Evolutionary conservation across 1,284 basidiomycete genomes (phyloP), one percentile per base, ranked within the genome.

Genomic region (Apiotrichum mycotoxinovorans): DNA sequence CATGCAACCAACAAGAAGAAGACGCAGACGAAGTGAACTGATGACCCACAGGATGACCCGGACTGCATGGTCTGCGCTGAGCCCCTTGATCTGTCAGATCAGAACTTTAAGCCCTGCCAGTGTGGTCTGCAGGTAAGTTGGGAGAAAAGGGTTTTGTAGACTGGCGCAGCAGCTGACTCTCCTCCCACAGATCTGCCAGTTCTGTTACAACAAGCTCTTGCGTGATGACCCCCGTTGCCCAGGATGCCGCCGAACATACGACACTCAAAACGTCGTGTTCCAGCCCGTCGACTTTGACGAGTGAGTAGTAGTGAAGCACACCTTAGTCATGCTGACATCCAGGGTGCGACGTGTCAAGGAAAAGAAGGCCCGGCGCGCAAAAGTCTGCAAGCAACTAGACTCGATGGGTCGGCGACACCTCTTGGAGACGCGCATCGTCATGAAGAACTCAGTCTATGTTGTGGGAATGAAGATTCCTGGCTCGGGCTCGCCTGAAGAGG

Each of bases 141-240:
- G 12, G 30, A 30, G 30, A 30, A 30, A 12, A 30, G 30, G 30
- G 30, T 30, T 30, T 30, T 30, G 5, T 7, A 70, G 53, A 18
- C 2, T 18, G 22, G 33, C 35, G 54, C 17, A 18, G 27, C 33
- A n/a, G 4, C 23, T 12, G 7, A 10, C 30, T 41, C 25, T 22
- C 23, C 30, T 34, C 53, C 17, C 48, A 14, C 66, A 98, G 93
- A 94, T 99, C 68, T 99, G 96, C 77, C 89, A 94, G 60, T 99
- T 99, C 80, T 99, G 96, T 78, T 98, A 94, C 91, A 98, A 79
- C 93, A 98, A 79, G 95, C 97, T 83, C 89, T 91, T 81, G 85
- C 92, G 80, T 90, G 96, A 79, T 81, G 98, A 98, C 76, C 88
- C 94, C 62, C 86, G 92, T 54, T 99, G 96, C 77, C 96, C 96